Evolutionary conservation across 495 filamentous ascomycete species (phyloP).

Genomic region (Daldinia concentrica): DNA sequence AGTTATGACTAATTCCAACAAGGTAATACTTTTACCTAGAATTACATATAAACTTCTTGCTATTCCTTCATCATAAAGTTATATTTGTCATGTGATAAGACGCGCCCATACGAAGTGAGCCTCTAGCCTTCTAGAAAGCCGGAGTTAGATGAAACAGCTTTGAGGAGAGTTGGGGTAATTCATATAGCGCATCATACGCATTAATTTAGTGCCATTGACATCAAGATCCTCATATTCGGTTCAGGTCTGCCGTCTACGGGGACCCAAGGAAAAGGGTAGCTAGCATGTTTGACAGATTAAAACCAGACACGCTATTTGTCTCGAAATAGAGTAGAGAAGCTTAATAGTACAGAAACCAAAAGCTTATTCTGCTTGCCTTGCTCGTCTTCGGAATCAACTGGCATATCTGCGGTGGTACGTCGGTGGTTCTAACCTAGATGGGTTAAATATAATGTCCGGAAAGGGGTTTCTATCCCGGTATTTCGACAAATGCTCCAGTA

Average conservation of each 20-base stretch:
- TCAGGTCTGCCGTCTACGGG: neutral
- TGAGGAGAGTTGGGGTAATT: neutral
- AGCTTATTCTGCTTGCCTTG: neutral
- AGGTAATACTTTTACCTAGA: no score
- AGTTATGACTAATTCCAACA: no score
- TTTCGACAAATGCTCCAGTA: constrained; percentile 3
- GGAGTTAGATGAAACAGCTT: neutral
- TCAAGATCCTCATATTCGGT: neutral
- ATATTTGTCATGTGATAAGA: neutral
- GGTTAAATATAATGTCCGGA: neutral
- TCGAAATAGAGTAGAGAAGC: neutral
- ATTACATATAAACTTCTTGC: no score
- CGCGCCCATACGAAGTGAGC: neutral
- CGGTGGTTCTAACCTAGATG: constrained; percentile 28
- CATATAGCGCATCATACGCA: neutral
- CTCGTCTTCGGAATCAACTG: constrained; percentile 9
- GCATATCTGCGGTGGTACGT: constrained; percentile 27
- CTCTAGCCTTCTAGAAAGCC: neutral
- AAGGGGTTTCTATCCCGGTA: constrained; percentile 16
- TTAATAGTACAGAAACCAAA: neutral
- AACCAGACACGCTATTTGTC: neutral
- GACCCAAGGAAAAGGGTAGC: neutral
- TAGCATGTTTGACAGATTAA: neutral
- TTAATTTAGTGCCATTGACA: neutral
- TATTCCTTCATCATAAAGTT: no score